These are phyloP conservation scores for Dicorynia guianensis DNA, from an alignment of 306 rosid species.

Conservation along the genomic window DNA sequence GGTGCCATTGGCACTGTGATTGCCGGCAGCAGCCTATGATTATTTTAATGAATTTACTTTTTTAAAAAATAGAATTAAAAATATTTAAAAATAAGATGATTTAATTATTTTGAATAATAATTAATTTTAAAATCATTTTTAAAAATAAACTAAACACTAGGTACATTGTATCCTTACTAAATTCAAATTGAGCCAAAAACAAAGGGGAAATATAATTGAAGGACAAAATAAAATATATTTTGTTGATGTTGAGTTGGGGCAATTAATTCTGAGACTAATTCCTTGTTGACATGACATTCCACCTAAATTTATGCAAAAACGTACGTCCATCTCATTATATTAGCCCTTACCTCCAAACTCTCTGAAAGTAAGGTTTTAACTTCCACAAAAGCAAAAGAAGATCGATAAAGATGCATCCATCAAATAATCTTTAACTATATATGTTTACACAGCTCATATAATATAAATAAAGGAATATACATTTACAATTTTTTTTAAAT, in stretches of 20 bases:
- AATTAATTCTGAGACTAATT: constrained; percentile 15
- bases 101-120: too few species aligned
- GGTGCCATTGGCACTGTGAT: not conserved
- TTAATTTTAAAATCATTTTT: too few species aligned
- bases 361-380: not conserved
- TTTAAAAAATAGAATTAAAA: too few species aligned
- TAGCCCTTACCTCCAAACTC: not conserved
- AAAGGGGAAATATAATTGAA: not conserved
- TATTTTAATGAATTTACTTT: too few species aligned
- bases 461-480: too few species aligned
- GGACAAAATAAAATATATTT: not conserved
- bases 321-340: not conserved
- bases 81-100: too few species aligned
- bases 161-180: too few species aligned
- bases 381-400: not conserved
- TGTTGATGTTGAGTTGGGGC: not conserved
- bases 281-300: constrained; percentile 43
- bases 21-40: not conserved
- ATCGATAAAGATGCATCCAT: too few species aligned
- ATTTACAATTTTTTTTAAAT: too few species aligned
- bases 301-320: constrained; percentile 43
- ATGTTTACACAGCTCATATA: too few species aligned
- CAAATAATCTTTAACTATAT: too few species aligned
- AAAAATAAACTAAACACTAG: too few species aligned
- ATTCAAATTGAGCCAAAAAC: not conserved